phyloP scores from a whole-genome alignment of 495 filamentous ascomycete genomes.

The Aspergillus diversus region DNA sequence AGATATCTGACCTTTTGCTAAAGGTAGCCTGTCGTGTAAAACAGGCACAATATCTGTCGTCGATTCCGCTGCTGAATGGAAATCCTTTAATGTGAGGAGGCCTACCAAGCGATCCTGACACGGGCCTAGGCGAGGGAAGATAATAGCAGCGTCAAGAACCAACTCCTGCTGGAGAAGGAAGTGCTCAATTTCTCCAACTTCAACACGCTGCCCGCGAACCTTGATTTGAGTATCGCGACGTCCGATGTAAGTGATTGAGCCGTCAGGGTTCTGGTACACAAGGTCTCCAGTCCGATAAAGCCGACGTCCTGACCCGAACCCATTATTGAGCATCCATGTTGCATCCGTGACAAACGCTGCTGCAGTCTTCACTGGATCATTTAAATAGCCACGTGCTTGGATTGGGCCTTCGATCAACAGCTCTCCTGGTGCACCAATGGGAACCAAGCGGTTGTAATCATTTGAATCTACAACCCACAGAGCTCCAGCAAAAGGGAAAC shows the following conservation, averaged over 20 bases:
- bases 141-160: slow-evolving; percentile 20
- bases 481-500: slow-evolving; percentile 20
- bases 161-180: slow-evolving; percentile 14
- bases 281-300: slow-evolving; percentile 52
- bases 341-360: slow-evolving; percentile 52
- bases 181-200: slow-evolving; percentile 46
- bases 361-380: slow-evolving; percentile 43
- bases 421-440: slow-evolving; percentile 57
- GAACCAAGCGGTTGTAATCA: slow-evolving; percentile 51
- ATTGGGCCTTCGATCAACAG: slow-evolving; percentile 57
- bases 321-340: slow-evolving; percentile 34
- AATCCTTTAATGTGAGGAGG: slow-evolving; percentile 12
- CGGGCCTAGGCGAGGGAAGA: slow-evolving; percentile 17
- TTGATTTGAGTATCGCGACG: slow-evolving; percentile 52
- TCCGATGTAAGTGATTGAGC: slow-evolving; percentile 43
- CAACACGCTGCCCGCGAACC: slow-evolving; percentile 50
- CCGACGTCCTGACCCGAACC: slow-evolving; percentile 32
- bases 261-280: slow-evolving; percentile 36
- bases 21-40: slow-evolving; percentile 3
- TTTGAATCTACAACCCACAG: slow-evolving; percentile 56
- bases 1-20: slow-evolving; percentile 1
- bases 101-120: slow-evolving; percentile 16
- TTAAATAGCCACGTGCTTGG: slow-evolving; percentile 54
- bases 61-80: slow-evolving; percentile 3
- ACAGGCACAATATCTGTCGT: slow-evolving; percentile 9